Evolutionary conservation across 306 rosid genomes (phyloP).

Genomic region (Clitoria ternatea): DNA sequence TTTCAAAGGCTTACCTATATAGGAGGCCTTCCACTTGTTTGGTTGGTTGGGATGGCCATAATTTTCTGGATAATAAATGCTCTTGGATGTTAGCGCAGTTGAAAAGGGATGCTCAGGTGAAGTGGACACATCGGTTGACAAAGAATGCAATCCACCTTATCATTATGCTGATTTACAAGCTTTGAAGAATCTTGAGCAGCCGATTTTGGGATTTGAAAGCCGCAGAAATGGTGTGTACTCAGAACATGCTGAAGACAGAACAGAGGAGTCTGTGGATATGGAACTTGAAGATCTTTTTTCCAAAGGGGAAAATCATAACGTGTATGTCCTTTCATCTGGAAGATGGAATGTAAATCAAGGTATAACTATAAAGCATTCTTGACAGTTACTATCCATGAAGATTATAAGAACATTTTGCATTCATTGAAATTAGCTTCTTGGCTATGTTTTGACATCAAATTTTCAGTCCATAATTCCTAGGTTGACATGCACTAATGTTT

Average conservation of each 20-base stretch:
- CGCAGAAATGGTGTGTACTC: slow-evolving; percentile 17
- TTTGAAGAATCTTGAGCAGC: slow-evolving; percentile 40
- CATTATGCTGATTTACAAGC: slow-evolving; percentile 12
- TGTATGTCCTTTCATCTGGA: slow-evolving; percentile 60
- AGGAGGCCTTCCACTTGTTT: slow-evolving; percentile 28
- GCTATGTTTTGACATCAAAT: not conserved
- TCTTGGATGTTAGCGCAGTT: not conserved
- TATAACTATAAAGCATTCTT: slow-evolving; percentile 25
- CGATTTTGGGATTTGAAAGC: slow-evolving; percentile 39
- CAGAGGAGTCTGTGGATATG: slow-evolving; percentile 34
- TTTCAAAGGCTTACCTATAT: not conserved
- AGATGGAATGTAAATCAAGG: slow-evolving; percentile 66
- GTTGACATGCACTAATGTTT: slow-evolving; percentile 1
- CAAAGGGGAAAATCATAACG: slow-evolving; percentile 30
- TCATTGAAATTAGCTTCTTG: not conserved
- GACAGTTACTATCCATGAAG: not conserved
- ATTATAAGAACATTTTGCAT: not conserved
- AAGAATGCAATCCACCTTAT: slow-evolving; percentile 5
- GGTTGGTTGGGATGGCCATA: not conserved
- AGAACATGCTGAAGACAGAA: slow-evolving; percentile 27
- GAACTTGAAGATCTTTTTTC: slow-evolving; percentile 49
- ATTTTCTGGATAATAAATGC: not conserved
- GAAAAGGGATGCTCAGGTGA: slow-evolving; percentile 16
- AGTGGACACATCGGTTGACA: slow-evolving; percentile 20
- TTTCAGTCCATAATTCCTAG: not conserved